These are phyloP conservation scores for Penicillium bovifimosum DNA, from an alignment of 495 filamentous ascomycete genomes.

Conservation along the genomic window DNA sequence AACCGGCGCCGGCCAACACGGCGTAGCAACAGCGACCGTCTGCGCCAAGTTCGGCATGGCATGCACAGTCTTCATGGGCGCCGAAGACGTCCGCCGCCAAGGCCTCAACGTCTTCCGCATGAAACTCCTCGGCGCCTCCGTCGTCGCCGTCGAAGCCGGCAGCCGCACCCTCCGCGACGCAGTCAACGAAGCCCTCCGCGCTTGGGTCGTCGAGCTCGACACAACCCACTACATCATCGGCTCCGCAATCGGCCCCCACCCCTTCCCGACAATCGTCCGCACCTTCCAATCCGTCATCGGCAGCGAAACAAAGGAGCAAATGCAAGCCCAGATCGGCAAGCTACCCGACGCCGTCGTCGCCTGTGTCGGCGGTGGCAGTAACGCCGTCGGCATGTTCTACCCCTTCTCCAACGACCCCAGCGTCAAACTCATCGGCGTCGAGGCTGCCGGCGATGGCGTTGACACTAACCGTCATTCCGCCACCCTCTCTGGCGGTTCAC, in stretches of 20 bases:
- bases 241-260: slow-evolving; percentile 91
- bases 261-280: slow-evolving; percentile 93
- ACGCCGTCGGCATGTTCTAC: slow-evolving; percentile 93
- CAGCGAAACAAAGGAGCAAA: slow-evolving; percentile 85
- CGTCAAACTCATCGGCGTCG: slow-evolving; percentile 88
- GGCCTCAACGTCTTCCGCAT: slow-evolving; percentile 95
- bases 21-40: slow-evolving; percentile 91
- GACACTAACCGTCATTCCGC: slow-evolving; percentile 83
- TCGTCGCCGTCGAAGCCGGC: slow-evolving; percentile 84
- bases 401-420: slow-evolving; percentile 80
- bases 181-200: slow-evolving; percentile 87
- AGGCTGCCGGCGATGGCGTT: slow-evolving; percentile 94
- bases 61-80: slow-evolving; percentile 95
- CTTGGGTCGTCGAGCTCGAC: slow-evolving; percentile 81
- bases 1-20: slow-evolving; percentile 96
- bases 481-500: slow-evolving; percentile 78
- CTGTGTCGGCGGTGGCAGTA: slow-evolving; percentile 90
- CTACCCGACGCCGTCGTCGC: slow-evolving; percentile 94
- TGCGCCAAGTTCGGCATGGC: slow-evolving; percentile 96
- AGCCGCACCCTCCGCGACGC: slow-evolving; percentile 82
- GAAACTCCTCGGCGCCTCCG: slow-evolving; percentile 83
- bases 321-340: slow-evolving; percentile 68
- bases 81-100: slow-evolving; percentile 91
- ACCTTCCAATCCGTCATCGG: slow-evolving; percentile 96
- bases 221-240: slow-evolving; percentile 98